phyloP scores from a whole-genome alignment of 2,329 filamentous ascomycete genomes.

The Nigrospora sphaerica region DNA sequence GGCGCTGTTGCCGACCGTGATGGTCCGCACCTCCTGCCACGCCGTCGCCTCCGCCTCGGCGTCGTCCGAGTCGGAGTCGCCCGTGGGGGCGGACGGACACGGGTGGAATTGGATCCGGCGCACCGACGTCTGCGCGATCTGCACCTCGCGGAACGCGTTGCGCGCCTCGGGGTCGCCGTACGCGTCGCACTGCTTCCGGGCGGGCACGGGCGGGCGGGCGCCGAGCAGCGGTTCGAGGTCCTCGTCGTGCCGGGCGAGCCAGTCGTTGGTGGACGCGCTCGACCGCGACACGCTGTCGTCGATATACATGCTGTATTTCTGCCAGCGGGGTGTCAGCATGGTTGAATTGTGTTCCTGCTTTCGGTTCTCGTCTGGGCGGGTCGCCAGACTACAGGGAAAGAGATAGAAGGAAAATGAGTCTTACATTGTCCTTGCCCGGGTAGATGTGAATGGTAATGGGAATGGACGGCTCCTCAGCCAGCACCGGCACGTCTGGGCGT shows the following conservation, averaged over 20 bases:
- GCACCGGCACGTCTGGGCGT: not conserved
- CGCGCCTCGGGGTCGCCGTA: not conserved
- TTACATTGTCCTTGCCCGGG: slow-evolving; percentile 21
- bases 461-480: slow-evolving; percentile 13
- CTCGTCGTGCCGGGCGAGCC: not conserved
- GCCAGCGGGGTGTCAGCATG: not conserved
- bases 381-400: too few relatives aligned
- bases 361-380: too few relatives aligned
- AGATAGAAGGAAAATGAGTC: slow-evolving; percentile 1
- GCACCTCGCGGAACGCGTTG: not conserved
- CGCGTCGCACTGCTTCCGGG: not conserved
- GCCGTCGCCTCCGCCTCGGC: not conserved
- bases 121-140: not conserved
- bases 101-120: not conserved
- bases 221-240: too few relatives aligned
- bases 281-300: slow-evolving; percentile 21
- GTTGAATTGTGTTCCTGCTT: too few relatives aligned
- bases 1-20: not conserved
- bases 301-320: slow-evolving; percentile 20
- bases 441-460: slow-evolving; percentile 27
- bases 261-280: slow-evolving; percentile 12
- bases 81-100: too few relatives aligned
- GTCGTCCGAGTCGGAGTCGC: not conserved
- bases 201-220: too few relatives aligned
- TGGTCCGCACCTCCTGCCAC: not conserved